Evolutionary conservation across 2,329 filamentous ascomycete species (phyloP), one percentile per base, ranked within the genome.

Genomic region (Gnomoniopsis sp.): DNA sequence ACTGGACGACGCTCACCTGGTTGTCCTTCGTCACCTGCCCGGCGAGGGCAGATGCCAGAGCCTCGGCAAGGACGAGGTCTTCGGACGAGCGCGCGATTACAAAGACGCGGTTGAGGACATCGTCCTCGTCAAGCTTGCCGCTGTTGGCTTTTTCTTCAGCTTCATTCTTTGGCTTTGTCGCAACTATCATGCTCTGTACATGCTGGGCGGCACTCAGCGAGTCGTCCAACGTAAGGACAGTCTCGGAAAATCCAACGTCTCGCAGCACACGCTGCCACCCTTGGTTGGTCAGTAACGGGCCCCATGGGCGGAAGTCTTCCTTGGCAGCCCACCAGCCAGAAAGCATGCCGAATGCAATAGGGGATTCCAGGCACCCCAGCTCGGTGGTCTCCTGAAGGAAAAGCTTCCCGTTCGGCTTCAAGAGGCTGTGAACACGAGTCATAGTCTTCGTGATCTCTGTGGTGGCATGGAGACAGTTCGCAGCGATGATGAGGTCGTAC

Each of bases 321-420:
- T 33, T 49, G 15, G 26, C 49, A 38, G 72, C 64, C 72, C 74
- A 75, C 73, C 74, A 75, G n/a, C 72, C 73, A 3, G 69, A 63
- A 12, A 75, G 64, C 11, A 67, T 64, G 6, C 73, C 72, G 50
- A 76, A 75, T 59, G 74, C 68, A 30, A 61, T 43, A 15, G 53
- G 58, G 1, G 53, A 58, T 17, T 56, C 51, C 33, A 60, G 53
- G 17, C 54, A 58, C 33, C 56, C 47, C 12, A 49, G 41, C 48
- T 59, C 49, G 19, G 63, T 65, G 36, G 62, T 61, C 58, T 66
- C 65, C 22, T 61, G 34, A 14, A 66, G 23, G 12, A 66, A 48
- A 12, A 79, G 62, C 38, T 71, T 70, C 0, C 76, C 76, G 2
- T 69, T 71, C 0, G 74, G 69, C 11, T 68, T 71, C 2, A 75